These are phyloP conservation scores for Elaphomyces granulatus DNA, from an alignment of 495 filamentous ascomycete genomes.

Conservation along the genomic window DNA sequence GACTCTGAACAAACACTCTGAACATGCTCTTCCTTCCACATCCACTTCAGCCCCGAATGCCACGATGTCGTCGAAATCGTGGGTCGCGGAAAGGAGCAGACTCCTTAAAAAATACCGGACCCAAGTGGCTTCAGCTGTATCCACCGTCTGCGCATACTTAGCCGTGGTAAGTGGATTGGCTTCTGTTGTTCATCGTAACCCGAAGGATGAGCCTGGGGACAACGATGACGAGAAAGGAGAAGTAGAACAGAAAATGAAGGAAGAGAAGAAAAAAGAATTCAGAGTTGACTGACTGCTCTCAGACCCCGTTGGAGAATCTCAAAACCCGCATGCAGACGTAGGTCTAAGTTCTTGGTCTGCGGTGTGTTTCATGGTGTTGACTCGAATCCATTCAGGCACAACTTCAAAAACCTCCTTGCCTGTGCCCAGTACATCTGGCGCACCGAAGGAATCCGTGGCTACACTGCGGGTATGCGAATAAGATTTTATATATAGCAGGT, in stretches of 20 bases:
- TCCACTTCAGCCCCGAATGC: conserved; percentile 16
- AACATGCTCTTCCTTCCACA: conserved; percentile 27
- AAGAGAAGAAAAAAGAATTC: too few species aligned
- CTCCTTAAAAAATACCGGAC: conserved; percentile 33
- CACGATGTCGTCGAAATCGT: conserved; percentile 22
- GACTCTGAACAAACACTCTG: conserved; percentile 30
- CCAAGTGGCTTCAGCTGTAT: conserved; percentile 31
- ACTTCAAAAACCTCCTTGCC: conserved; percentile 28
- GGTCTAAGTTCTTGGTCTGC: conserved; percentile 5
- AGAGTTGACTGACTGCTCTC: neutral
- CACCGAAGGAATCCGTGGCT: conserved; percentile 33
- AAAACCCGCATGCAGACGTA: conserved; percentile 40
- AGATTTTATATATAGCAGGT: neutral
- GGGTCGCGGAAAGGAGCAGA: conserved; percentile 30
- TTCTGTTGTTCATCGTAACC: too few species aligned
- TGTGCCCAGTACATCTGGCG: conserved; percentile 32
- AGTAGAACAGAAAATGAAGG: too few species aligned
- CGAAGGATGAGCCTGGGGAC: too few species aligned
- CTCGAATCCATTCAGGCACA: conserved; percentile 17
- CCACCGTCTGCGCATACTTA: conserved; percentile 31
- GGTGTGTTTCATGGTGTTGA: conserved; percentile 1
- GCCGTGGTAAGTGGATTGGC: conserved; percentile 26
- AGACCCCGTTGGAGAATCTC: conserved; percentile 36
- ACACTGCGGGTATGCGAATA: conserved; percentile 26
- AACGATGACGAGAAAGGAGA: too few species aligned